phyloP scores from a whole-genome alignment of 805 yeast species.

The Saccharomycopsis schoenii region DNA sequence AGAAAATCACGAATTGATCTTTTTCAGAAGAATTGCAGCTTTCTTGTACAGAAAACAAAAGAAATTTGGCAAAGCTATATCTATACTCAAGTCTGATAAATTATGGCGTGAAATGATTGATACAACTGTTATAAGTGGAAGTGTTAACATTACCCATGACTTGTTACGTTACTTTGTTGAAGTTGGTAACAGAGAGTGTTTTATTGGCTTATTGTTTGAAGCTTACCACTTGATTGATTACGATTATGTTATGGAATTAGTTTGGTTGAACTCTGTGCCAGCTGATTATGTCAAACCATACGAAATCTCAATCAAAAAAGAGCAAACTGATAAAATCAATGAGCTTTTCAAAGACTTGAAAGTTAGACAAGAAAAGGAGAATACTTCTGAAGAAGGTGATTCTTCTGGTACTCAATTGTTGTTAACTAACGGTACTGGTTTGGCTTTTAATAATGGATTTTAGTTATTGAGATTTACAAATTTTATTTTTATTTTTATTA shows the following conservation, averaged over 20 bases:
- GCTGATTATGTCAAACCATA: constrained; percentile 86
- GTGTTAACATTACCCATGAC: constrained; percentile 78
- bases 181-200: constrained; percentile 92
- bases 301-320: constrained; percentile 73
- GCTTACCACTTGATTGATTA: constrained; percentile 72
- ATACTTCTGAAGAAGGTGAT: constrained; percentile 35
- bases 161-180: constrained; percentile 86
- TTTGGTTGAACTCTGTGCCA: constrained; percentile 77
- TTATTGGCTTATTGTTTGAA: constrained; percentile 78
- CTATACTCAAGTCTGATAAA: constrained; percentile 82
- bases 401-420: constrained; percentile 55
- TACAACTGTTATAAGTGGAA: constrained; percentile 78
- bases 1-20: constrained; percentile 82
- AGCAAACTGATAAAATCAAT: constrained; percentile 57
- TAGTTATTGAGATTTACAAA: constrained; percentile 10
- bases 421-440: constrained; percentile 78
- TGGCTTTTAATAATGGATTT: constrained; percentile 55
- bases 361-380: constrained; percentile 54
- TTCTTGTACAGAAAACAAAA: constrained; percentile 87
- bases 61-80: constrained; percentile 84
- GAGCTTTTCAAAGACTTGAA: constrained; percentile 63
- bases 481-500: background rate
- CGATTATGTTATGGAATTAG: constrained; percentile 78
- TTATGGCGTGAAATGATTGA: constrained; percentile 91
- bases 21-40: constrained; percentile 95